Evolutionary conservation across 2,329 filamentous ascomycete genomes (phyloP).

Genomic region (Penicillium sp.): DNA sequence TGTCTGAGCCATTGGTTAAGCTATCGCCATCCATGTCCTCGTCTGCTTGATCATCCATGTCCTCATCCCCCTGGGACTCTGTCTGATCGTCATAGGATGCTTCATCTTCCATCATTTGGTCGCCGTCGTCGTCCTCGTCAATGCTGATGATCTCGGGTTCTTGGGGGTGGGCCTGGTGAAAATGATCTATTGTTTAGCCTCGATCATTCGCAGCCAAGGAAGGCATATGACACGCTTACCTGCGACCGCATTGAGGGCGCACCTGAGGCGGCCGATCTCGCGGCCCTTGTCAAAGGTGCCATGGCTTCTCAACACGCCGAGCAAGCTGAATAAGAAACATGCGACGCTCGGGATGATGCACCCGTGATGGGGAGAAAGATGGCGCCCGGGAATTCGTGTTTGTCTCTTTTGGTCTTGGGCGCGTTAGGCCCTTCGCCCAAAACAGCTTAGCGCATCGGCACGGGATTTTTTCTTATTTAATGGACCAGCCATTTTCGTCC

Average conservation of each 20-base stretch:
- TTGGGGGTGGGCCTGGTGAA: conserved; percentile 15
- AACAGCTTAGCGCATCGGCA: conserved; percentile 27
- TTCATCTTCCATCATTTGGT: conserved; percentile 24
- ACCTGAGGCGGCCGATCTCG: conserved; percentile 18
- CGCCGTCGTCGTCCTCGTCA: conserved; percentile 31
- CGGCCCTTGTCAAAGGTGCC: conserved; percentile 36
- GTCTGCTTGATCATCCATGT: conserved; percentile 21
- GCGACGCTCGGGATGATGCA: background rate
- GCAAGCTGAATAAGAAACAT: background rate
- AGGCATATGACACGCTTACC: conserved; percentile 11
- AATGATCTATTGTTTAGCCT: conserved; percentile 11
- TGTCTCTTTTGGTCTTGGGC: conserved; percentile 29
- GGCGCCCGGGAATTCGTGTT: conserved; percentile 19
- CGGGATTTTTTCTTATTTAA: conserved; percentile 25
- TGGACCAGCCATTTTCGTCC: conserved; percentile 21
- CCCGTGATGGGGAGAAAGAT: conserved; percentile 16
- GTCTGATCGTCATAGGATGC: conserved; percentile 23
- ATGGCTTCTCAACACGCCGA: conserved; percentile 19
- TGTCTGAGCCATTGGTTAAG: conserved; percentile 23
- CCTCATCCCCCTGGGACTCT: conserved; percentile 20
- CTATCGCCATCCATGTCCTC: conserved; percentile 28
- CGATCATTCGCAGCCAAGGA: conserved; percentile 1
- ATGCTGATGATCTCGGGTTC: conserved; percentile 37
- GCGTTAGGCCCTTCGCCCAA: conserved; percentile 24
- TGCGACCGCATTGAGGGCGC: conserved; percentile 10